Evolutionary conservation across 2,329 filamentous ascomycete species (phyloP), one percentile per base, ranked within the genome.

Genomic region (Diaporthe amygdali): DNA sequence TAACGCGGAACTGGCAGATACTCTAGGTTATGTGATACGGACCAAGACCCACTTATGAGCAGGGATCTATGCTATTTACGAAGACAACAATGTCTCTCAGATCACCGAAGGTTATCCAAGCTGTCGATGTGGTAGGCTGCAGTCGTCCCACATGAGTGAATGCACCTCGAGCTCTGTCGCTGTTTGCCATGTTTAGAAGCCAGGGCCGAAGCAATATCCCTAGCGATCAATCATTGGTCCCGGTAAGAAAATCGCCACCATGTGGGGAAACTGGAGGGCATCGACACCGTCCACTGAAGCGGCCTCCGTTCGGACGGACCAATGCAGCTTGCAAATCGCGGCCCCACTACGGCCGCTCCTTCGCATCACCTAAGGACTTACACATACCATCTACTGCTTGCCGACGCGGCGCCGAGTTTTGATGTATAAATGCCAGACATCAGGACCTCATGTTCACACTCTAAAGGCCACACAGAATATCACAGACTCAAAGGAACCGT

Each of bases 261-360:
- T 6, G 44, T 37, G 56, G 56, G 56, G 56, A 22, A 22, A 63
- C 10, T 14, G 41, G 56, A 30, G 27, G 17, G 15, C 15, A 52
- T 32, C 10, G 22, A 61, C 37, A 12, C 7, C 55, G 41, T 44
- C 22, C 55, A 17, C 37, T 30, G 9, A 51, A n/a, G 12, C 68
- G 69, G 69, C 61, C 22, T 27, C 61, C 69, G 69, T 34, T 56
- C 69, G 69, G 69, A 17, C 69, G 61, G 44, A 37, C 30, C 17
- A 1, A 44, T n/a, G 32, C 32, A 34, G 69, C 69, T 67, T 70
- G 49, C 17, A 67, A 67, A 67, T 59, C 37, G 37, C 17, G 22
- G 55, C 22, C 61, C 69, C 20, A 22, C 54, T 51, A 32, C 39
- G 39, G 39, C 17, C 20, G 37, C 37, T 61, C 39, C 39, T 61